phyloP scores from a whole-genome alignment of 768 basidiomycete genomes.

The Leccinum rimulosum region DNA sequence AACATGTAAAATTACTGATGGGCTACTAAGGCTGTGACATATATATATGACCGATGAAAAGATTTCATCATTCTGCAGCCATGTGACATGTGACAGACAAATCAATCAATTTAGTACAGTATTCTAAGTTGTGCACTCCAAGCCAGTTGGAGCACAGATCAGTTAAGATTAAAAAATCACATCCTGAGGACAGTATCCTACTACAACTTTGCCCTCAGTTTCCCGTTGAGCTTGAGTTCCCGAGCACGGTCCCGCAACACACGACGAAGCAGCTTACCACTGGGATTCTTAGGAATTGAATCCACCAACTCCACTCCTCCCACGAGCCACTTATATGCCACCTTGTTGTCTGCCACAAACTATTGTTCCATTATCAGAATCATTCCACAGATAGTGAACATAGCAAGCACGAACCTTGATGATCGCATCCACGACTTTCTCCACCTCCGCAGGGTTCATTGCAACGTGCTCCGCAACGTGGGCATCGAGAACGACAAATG shows the following conservation, averaged over 20 bases:
- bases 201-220: constrained; percentile 26
- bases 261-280: constrained; percentile 55
- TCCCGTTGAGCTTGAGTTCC: constrained; percentile 20
- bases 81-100: no score
- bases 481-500: constrained; percentile 55
- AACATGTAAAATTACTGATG: no score
- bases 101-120: no score
- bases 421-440: constrained; percentile 44
- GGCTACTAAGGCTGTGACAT: no score
- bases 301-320: constrained; percentile 59
- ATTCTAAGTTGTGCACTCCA: no score
- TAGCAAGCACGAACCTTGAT: constrained; percentile 38
- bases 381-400: not conserved
- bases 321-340: constrained; percentile 54
- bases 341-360: constrained; percentile 56
- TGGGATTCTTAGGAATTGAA: constrained; percentile 60
- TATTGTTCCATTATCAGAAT: constrained; percentile 17
- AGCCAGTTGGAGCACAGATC: no score
- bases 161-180: not conserved
- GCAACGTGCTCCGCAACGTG: constrained; percentile 37
- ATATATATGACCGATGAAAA: no score
- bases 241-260: constrained; percentile 50
- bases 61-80: no score
- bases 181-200: constrained; percentile 2
- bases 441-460: constrained; percentile 27